These are phyloP conservation scores for Hanseniaspora hatyaiensis DNA, from an alignment of 805 yeast species.

Conservation along the genomic window DNA sequence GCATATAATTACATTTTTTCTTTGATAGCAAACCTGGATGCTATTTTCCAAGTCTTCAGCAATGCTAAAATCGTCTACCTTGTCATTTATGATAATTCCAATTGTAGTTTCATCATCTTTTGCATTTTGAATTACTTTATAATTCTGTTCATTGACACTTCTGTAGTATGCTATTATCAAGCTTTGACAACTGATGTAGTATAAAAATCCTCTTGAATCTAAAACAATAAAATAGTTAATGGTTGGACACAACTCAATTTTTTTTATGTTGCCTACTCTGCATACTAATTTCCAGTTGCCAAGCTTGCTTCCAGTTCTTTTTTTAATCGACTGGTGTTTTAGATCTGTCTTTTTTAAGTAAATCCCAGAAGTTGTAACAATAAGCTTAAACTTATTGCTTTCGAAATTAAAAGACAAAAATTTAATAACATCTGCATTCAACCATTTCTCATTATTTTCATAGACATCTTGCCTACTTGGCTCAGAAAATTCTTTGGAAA, in stretches of 20 bases:
- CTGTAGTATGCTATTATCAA: slow-evolving; percentile 48
- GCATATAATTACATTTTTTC: slow-evolving; percentile 39
- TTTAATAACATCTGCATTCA: slow-evolving; percentile 34
- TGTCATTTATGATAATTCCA: slow-evolving; percentile 43
- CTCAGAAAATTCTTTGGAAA: too few species aligned
- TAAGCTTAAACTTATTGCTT: slow-evolving; percentile 36
- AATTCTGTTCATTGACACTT: slow-evolving; percentile 26
- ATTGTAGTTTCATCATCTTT: slow-evolving; percentile 24
- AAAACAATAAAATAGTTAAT: slow-evolving; percentile 47
- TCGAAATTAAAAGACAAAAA: slow-evolving; percentile 37
- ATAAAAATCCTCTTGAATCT: slow-evolving; percentile 42
- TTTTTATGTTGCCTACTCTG: slow-evolving; percentile 41
- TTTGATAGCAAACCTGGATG: slow-evolving; percentile 46
- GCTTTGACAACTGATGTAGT: slow-evolving; percentile 53
- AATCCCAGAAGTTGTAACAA: slow-evolving; percentile 57
- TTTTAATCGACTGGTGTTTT: slow-evolving; percentile 15
- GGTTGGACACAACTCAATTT: slow-evolving; percentile 40
- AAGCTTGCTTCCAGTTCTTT: neutral
- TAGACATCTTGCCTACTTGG: too few species aligned
- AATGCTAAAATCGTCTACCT: slow-evolving; percentile 50
- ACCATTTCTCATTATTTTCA: slow-evolving; percentile 10
- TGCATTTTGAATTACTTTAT: slow-evolving; percentile 19
- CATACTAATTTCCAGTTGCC: slow-evolving; percentile 49
- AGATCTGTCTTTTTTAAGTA: slow-evolving; percentile 33
- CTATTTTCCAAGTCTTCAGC: slow-evolving; percentile 56